phyloP scores from a whole-genome alignment of 805 yeast genomes.

The Kuraishia floccosa region DNA sequence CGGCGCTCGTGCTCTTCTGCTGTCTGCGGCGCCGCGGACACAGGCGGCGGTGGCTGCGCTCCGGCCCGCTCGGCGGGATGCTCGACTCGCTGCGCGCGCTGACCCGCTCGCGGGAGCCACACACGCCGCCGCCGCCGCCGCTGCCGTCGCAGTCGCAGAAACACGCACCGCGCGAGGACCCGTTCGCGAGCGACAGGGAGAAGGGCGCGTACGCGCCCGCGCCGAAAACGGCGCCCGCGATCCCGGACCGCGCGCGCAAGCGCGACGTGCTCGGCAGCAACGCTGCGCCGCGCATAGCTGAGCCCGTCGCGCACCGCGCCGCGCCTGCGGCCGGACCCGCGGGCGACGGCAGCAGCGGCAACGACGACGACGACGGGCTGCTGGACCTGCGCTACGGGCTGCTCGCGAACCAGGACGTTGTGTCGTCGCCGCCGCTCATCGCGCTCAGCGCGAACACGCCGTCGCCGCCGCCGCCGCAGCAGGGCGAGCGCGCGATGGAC shows the following conservation, averaged over 20 bases:
- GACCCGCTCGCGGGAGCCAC: background rate
- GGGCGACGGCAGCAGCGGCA: background rate
- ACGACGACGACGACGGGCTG: slow-evolving; percentile 1
- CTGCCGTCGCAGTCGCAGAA: no score
- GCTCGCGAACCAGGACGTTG: slow-evolving; percentile 2
- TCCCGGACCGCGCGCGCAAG: background rate
- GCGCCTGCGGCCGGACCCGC: background rate
- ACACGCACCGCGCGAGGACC: background rate
- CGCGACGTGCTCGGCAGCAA: background rate
- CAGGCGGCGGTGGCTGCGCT: background rate
- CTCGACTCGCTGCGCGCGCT: background rate
- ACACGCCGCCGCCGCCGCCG: background rate
- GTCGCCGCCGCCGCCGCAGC: slow-evolving; percentile 1
- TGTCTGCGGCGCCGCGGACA: slow-evolving; percentile 4
- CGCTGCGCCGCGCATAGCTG: background rate
- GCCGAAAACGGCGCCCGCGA: background rate
- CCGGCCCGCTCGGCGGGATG: background rate
- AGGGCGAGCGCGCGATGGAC: slow-evolving; percentile 2
- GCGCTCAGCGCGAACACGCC: background rate
- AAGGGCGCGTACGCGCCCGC: no score
- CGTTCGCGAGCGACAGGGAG: background rate
- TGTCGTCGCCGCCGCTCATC: slow-evolving; percentile 1
- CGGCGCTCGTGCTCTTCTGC: slow-evolving; percentile 7
- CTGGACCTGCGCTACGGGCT: slow-evolving; percentile 1
- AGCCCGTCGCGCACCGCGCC: background rate